Conservation (phyloP, 2,329 filamentous ascomycete genomes). For the Calonectria pseudoreteaudii region DNA sequence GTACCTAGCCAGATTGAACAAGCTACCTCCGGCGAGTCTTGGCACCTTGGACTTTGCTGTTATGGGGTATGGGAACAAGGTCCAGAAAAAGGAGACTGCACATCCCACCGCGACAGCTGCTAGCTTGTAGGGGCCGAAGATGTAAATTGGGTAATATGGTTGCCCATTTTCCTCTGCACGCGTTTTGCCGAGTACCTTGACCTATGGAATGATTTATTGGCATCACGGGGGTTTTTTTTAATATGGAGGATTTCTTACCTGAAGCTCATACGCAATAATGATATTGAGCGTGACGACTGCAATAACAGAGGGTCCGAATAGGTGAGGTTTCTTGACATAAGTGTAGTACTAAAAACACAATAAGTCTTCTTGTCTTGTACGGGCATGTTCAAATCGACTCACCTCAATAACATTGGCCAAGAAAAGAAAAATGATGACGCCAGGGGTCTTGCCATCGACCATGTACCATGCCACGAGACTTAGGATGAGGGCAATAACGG, state of each 20-base stretch:
- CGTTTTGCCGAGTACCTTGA: conserved; percentile 18
- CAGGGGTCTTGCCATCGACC: conserved; percentile 19
- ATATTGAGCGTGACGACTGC: conserved; percentile 26
- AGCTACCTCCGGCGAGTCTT: conserved; percentile 10
- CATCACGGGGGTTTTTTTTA: no score
- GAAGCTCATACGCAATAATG: conserved; percentile 29
- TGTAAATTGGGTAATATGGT: conserved; percentile 26
- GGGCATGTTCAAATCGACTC: background rate
- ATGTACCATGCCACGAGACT: conserved; percentile 24
- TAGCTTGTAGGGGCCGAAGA: conserved; percentile 27
- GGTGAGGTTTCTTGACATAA: conserved; percentile 26
- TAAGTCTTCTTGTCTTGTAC: background rate
- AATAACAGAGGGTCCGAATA: conserved; percentile 24
- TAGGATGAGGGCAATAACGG: conserved; percentile 12
- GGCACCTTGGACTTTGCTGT: conserved; percentile 28
- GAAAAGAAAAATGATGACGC: conserved; percentile 25
- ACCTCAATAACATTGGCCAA: conserved; percentile 23
- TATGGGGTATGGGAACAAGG: conserved; percentile 27
- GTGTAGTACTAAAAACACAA: conserved; percentile 16
- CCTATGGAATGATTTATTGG: background rate
- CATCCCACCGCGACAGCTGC: conserved; percentile 23
- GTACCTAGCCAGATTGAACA: conserved; percentile 25
- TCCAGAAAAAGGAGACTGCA: conserved; percentile 27
- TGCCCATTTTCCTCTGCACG: conserved; percentile 18
- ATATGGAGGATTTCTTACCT: conserved; percentile 9